These are phyloP conservation scores for Colletotrichum higginsianum DNA, from an alignment of 2,329 filamentous ascomycete species.

Conservation along the genomic window DNA sequence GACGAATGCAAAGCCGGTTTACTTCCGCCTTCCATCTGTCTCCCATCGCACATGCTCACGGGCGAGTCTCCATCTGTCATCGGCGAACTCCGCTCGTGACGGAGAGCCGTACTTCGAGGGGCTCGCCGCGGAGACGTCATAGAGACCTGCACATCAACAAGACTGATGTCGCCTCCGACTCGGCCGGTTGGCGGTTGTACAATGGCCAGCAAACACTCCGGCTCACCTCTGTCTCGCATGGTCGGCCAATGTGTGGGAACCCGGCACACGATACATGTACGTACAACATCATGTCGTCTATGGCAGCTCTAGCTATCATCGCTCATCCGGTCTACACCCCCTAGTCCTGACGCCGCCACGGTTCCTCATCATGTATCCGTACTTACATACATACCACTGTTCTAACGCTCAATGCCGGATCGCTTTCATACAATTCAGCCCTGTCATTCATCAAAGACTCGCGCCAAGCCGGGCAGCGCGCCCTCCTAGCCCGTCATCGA, in stretches of 20 bases:
- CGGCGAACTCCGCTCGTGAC: slow-evolving; percentile 30
- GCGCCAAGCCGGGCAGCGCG: no score
- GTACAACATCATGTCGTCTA: not conserved
- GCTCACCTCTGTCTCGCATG: not conserved
- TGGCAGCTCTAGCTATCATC: not conserved
- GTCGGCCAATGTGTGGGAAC: not conserved
- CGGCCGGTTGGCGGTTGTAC: not conserved
- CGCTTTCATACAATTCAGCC: no score
- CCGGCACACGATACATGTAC: no score
- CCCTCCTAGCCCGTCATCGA: slow-evolving; percentile 28
- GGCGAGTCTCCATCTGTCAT: slow-evolving; percentile 2
- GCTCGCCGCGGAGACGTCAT: slow-evolving; percentile 18
- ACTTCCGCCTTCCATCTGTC: not conserved
- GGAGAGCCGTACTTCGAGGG: not conserved
- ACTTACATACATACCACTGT: not conserved
- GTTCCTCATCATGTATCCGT: not conserved
- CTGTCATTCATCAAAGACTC: no score
- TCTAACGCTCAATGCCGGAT: not conserved
- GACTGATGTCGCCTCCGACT: slow-evolving; percentile 10
- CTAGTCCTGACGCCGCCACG: not conserved
- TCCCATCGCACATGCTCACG: no score
- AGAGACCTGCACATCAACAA: not conserved
- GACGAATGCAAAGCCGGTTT: slow-evolving; percentile 1
- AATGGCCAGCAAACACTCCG: no score
- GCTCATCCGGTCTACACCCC: not conserved